Evolutionary conservation across 257 asterid species (phyloP), one percentile per base, ranked within the genome.

Genomic region (Petrea volubilis): DNA sequence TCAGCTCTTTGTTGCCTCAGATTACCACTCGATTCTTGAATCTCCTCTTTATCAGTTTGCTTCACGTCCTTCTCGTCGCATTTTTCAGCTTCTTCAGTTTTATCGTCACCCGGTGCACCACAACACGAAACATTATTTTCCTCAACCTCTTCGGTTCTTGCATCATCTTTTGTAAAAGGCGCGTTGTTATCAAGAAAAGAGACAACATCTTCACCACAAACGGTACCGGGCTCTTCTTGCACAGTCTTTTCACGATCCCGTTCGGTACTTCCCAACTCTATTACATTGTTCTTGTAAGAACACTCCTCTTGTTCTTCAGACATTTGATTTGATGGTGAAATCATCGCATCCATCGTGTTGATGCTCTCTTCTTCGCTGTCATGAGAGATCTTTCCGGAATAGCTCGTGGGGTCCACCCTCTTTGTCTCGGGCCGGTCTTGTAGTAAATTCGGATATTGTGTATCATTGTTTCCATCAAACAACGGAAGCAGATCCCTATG

Each of bases 321-420:
- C n/a, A n/a, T n/a, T n/a, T n/a, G n/a, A n/a, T n/a, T n/a, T n/a
- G n/a, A n/a, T n/a, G n/a, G n/a, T n/a, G n/a, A n/a, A n/a, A n/a
- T n/a, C n/a, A n/a, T n/a, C n/a, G 86, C 77, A 41, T 74, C 69
- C 24, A 74, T 71, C 34, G 62, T 46, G 36, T 74, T 74, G 63
- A 55, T 36, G 70, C 81, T 83, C 70, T 78, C 93, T 60, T 82
- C 97, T 60, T 83, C 90, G 12, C 92, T 85, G 79, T 81, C 91
- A 23, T 69, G 86, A 28, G 88, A 85, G 47, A 85, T 82, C 79
- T 78, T 87, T 6, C 87, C 84, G 6, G 97, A 88, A 64, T 78
- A 88, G 84, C 93, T 86, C 10, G 93, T 88, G 25, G 89, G 96
- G 74, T 91, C 96, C 47, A 91, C 96, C 71, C 93, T 79, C 78